Conservation (phyloP, 192 early-diverging fungal genomes). For the Backusella tarrabulga region DNA sequence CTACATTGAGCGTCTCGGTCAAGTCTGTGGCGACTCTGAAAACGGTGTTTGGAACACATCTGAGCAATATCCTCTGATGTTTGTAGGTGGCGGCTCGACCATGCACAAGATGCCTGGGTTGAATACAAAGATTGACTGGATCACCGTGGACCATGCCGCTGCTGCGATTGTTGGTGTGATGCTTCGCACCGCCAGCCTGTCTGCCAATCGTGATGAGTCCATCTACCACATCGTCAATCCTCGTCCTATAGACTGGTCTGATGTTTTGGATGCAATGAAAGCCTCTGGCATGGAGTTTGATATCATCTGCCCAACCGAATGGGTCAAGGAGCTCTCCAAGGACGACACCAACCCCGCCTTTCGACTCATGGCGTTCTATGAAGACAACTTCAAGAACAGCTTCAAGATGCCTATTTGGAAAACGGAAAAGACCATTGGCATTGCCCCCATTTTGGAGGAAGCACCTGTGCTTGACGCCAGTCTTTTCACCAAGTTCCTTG, state of each 20-base stretch:
- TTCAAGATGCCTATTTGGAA: slow-evolving; percentile 9
- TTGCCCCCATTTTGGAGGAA: neutral
- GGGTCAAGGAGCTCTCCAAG: slow-evolving; percentile 16
- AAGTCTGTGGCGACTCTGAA: slow-evolving; percentile 27
- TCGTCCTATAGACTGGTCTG: slow-evolving; percentile 13
- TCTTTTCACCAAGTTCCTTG: neutral
- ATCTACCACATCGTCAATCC: slow-evolving; percentile 32
- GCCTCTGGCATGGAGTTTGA: slow-evolving; percentile 20
- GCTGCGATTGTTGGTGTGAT: slow-evolving; percentile 21
- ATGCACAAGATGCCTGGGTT: slow-evolving; percentile 36
- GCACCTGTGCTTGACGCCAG: neutral
- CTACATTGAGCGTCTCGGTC: slow-evolving; percentile 32
- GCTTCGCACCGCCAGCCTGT: neutral
- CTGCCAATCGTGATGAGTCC: neutral
- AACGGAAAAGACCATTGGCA: neutral
- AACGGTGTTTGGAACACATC: slow-evolving; percentile 31
- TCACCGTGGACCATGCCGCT: slow-evolving; percentile 26
- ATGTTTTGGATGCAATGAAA: slow-evolving; percentile 10
- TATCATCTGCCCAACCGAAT: slow-evolving; percentile 3
- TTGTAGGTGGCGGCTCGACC: slow-evolving; percentile 10
- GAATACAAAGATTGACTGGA: slow-evolving; percentile 23
- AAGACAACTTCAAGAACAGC: neutral
- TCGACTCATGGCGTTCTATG: slow-evolving; percentile 16
- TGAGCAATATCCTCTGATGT: slow-evolving; percentile 24
- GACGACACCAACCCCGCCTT: slow-evolving; percentile 25